Conservation (phyloP, 2,329 filamentous ascomycete genomes). For the Calonectria crousiana region DNA sequence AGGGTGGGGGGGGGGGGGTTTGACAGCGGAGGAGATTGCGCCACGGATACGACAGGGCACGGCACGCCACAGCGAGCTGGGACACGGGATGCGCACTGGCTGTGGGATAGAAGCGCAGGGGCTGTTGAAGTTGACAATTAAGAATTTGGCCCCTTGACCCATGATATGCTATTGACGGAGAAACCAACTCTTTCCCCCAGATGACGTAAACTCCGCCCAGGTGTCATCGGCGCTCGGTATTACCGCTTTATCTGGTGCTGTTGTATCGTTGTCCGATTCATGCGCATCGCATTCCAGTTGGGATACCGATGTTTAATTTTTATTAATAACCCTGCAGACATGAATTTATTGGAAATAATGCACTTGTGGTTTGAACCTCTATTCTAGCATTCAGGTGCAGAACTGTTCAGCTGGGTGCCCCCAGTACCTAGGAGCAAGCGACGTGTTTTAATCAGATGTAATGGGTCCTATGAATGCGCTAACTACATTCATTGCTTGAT, state of each 20-base stretch:
- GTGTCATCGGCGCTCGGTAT: background rate
- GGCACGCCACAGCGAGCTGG: background rate
- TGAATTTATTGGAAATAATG: background rate
- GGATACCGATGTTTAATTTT: background rate
- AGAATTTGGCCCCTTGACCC: background rate
- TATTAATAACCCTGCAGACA: background rate
- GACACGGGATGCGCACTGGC: background rate
- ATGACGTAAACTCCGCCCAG: background rate
- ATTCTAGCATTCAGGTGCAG: too few species aligned
- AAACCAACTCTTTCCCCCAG: background rate
- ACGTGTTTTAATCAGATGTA: too few species aligned
- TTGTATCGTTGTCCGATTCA: background rate
- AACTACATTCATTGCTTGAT: too few species aligned
- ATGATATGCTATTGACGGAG: background rate
- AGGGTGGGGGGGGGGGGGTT: background rate
- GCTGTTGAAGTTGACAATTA: background rate
- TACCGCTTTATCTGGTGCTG: background rate
- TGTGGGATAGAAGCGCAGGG: background rate
- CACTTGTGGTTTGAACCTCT: too few species aligned
- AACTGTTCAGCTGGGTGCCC: too few species aligned
- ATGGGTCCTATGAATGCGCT: too few species aligned
- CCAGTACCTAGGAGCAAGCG: too few species aligned
- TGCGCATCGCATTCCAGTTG: background rate
- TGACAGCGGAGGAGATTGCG: conserved; percentile 11
- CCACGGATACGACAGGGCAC: background rate